Percentiles rank a stretch among this genome's conserved stretches.
Evolutionary conservation across 768 basidiomycete genomes (phyloP).

Genomic region (Macrocybe gigantea): DNA sequence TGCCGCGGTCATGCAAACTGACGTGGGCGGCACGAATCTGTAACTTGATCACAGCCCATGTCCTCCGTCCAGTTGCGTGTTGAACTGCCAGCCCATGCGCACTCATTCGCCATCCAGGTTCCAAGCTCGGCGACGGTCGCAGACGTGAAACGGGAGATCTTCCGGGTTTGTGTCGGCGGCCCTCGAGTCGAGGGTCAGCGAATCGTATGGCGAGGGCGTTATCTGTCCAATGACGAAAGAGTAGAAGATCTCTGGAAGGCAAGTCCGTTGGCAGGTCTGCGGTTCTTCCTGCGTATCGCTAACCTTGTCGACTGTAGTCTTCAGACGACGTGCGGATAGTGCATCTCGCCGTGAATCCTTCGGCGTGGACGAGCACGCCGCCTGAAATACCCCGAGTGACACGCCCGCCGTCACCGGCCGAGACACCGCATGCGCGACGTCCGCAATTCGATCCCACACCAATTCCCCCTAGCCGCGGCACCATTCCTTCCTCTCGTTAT

Average conservation of each 20-base stretch:
- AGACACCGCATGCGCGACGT: not conserved
- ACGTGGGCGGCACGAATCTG: not conserved
- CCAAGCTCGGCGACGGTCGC: slow-evolving; percentile 41
- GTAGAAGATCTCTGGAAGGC: slow-evolving; percentile 71
- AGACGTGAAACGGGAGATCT: slow-evolving; percentile 67
- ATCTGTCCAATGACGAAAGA: slow-evolving; percentile 58
- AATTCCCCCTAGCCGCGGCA: not conserved
- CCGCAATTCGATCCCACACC: not conserved
- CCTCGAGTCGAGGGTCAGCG: slow-evolving; percentile 70
- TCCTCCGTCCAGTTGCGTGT: slow-evolving; percentile 50
- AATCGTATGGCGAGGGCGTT: slow-evolving; percentile 71
- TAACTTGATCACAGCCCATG: slow-evolving; percentile 18
- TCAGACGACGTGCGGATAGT: slow-evolving; percentile 54
- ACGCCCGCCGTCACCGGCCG: slow-evolving; percentile 3
- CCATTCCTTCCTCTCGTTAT: not conserved
- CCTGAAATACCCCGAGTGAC: slow-evolving; percentile 26
- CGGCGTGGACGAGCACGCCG: slow-evolving; percentile 61
- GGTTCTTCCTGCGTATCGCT: slow-evolving; percentile 6
- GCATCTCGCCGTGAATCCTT: slow-evolving; percentile 77
- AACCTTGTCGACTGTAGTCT: slow-evolving; percentile 29
- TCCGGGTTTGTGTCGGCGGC: slow-evolving; percentile 49
- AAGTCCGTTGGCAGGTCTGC: slow-evolving; percentile 12
- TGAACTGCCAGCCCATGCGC: slow-evolving; percentile 71
- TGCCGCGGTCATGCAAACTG: not conserved
- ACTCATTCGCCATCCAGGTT: slow-evolving; percentile 56